A percentile compares a stretch with the other conserved stretches of the same genome.
Evolutionary conservation across 2,329 filamentous ascomycete species (phyloP).

Genomic region (Microdochium paspali): DNA sequence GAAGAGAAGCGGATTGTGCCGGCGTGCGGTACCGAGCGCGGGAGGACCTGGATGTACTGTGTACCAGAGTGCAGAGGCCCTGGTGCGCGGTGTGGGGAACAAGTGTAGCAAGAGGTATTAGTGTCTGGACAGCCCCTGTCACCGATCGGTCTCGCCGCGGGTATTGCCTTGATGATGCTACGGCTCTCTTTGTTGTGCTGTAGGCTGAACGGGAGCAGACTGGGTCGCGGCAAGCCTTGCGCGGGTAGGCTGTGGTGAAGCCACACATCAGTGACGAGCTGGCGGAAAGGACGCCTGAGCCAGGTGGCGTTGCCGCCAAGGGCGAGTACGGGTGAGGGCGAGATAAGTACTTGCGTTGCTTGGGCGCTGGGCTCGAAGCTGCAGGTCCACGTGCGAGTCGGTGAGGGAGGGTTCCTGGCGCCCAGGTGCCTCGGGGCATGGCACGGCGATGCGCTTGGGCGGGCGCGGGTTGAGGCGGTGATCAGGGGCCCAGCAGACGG

Average conservation of each 20-base stretch:
- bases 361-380: neutral
- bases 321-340: neutral
- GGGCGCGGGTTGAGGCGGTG: neutral
- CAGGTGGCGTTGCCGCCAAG: no score
- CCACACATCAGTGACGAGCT: no score
- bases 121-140: neutral
- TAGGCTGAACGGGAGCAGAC: no score
- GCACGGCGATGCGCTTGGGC: neutral
- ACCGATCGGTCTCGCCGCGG: neutral
- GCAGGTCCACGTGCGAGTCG: neutral
- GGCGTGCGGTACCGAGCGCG: neutral
- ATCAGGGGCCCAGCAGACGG: slow-evolving; percentile 1
- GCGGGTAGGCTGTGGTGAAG: no score
- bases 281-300: no score
- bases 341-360: neutral
- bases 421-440: neutral
- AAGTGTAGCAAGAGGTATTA: neutral
- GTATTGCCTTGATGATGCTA: no score
- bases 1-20: neutral
- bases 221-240: no score
- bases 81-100: neutral
- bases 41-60: neutral
- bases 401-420: neutral
- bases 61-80: neutral
- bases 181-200: no score